Percentiles rank a stretch among this genome's conserved stretches.
These are phyloP conservation scores for Sequoiadendron giganteum DNA, from an alignment of 75 land plant genomes.

Conservation along the genomic window DNA sequence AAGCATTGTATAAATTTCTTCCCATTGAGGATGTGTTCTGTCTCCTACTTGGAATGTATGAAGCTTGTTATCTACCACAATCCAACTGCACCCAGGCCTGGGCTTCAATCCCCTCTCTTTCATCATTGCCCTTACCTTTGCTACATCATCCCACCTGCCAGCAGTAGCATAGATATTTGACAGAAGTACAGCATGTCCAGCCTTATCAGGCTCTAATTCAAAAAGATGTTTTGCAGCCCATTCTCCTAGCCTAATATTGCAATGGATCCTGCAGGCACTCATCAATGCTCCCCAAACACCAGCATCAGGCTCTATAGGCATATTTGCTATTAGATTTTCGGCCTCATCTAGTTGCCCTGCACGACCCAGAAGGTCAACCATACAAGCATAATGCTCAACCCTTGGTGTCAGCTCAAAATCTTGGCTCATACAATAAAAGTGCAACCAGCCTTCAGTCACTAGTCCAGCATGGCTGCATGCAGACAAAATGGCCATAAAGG, in stretches of 20 bases:
- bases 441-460: slow-evolving; percentile 41
- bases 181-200: slow-evolving; percentile 63
- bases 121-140: slow-evolving; percentile 52
- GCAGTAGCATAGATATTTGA: slow-evolving; percentile 67
- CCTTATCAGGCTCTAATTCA: slow-evolving; percentile 46
- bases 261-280: slow-evolving; percentile 57
- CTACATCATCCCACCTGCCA: slow-evolving; percentile 61
- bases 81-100: slow-evolving; percentile 73
- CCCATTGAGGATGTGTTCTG: slow-evolving; percentile 43
- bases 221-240: slow-evolving; percentile 44
- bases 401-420: slow-evolving; percentile 37
- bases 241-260: slow-evolving; percentile 45
- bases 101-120: slow-evolving; percentile 52
- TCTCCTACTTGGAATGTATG: slow-evolving; percentile 60
- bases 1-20: slow-evolving; percentile 34
- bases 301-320: slow-evolving; percentile 29
- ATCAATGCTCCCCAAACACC: slow-evolving; percentile 64
- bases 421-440: slow-evolving; percentile 43
- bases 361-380: slow-evolving; percentile 72
- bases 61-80: slow-evolving; percentile 51
- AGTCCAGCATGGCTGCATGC: slow-evolving; percentile 76
- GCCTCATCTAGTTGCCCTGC: slow-evolving; percentile 57
- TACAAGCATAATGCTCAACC: slow-evolving; percentile 63
- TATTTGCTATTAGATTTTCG: slow-evolving; percentile 32
- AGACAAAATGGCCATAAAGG: slow-evolving; percentile 60